phyloP scores from a whole-genome alignment of 106 monocot genomes.

The Narthecium ossifragum region DNA sequence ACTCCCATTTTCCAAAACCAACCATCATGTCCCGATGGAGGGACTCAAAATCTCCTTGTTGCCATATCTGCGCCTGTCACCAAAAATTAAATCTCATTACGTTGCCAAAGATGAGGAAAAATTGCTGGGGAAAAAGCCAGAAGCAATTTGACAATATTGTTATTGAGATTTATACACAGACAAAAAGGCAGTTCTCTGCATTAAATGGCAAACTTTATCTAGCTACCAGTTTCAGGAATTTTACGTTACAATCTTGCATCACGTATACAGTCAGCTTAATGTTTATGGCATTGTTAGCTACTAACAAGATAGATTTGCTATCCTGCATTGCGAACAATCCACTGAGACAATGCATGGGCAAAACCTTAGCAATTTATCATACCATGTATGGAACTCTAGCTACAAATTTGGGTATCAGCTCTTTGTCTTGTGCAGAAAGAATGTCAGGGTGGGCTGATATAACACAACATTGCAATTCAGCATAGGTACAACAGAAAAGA shows the following conservation, averaged over 20 bases:
- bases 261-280: too few relatives aligned
- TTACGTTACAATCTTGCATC: neutral
- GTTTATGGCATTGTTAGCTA: too few relatives aligned
- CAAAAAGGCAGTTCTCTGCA: too few relatives aligned
- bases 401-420: constrained; percentile 27
- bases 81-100: neutral
- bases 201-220: too few relatives aligned
- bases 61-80: constrained; percentile 29
- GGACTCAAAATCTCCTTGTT: constrained; percentile 51
- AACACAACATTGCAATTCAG: constrained; percentile 21
- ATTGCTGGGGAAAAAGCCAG: too few relatives aligned
- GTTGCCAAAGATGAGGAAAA: too few relatives aligned
- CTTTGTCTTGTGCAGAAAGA: constrained; percentile 32
- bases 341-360: too few relatives aligned
- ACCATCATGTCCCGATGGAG: constrained; percentile 68
- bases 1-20: constrained; percentile 52
- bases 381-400: constrained; percentile 1
- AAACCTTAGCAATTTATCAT: too few relatives aligned
- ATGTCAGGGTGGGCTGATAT: constrained; percentile 16
- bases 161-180: too few relatives aligned
- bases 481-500: neutral
- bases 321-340: too few relatives aligned
- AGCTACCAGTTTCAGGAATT: neutral
- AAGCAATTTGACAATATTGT: too few relatives aligned
- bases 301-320: too few relatives aligned